A percentile compares a stretch with the other conserved stretches of the same genome.
These are phyloP conservation scores for Talaromyces trachyspermus DNA, from an alignment of 495 filamentous ascomycete species.

Conservation along the genomic window DNA sequence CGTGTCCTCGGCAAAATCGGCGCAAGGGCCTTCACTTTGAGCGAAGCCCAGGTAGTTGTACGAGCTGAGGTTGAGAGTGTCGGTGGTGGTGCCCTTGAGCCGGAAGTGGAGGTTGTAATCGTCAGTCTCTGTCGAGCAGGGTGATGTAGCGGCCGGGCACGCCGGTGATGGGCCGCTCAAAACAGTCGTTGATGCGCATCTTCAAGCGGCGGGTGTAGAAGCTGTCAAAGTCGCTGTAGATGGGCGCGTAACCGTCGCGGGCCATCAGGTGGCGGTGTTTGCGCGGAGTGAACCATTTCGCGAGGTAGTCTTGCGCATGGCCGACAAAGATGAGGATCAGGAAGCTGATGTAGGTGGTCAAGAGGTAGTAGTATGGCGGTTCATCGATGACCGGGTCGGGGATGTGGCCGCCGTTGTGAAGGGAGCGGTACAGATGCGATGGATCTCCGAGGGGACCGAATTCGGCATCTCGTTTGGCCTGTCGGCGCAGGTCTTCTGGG, in stretches of 20 bases:
- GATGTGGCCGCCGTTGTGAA: conserved; percentile 59
- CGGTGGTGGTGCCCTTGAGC: conserved; percentile 68
- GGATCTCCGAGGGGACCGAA: conserved; percentile 70
- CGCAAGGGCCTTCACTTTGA: conserved; percentile 84
- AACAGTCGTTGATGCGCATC: conserved; percentile 83
- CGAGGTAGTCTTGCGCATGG: conserved; percentile 81
- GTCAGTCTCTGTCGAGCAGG: conserved; percentile 68
- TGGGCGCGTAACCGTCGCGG: conserved; percentile 73
- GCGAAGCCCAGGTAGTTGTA: conserved; percentile 95
- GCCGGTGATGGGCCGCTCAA: conserved; percentile 75
- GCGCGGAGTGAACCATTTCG: conserved; percentile 67
- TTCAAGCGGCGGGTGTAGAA: conserved; percentile 87
- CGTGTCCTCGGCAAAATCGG: conserved; percentile 74
- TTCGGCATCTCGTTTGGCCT: conserved; percentile 65
- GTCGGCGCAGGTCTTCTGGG: conserved; percentile 54
- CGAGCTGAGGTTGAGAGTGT: conserved; percentile 87
- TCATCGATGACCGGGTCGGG: conserved; percentile 73
- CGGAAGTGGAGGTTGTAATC: conserved; percentile 73
- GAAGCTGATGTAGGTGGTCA: conserved; percentile 92
- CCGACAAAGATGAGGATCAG: conserved; percentile 81
- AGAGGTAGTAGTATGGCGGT: conserved; percentile 77
- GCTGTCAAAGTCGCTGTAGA: conserved; percentile 90
- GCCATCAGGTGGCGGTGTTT: conserved; percentile 65
- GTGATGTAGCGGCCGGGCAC: conserved; percentile 83
- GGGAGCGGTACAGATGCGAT: conserved; percentile 68